phyloP scores from a whole-genome alignment of 106 monocot genomes.

The Platanthera zijinensis region DNA sequence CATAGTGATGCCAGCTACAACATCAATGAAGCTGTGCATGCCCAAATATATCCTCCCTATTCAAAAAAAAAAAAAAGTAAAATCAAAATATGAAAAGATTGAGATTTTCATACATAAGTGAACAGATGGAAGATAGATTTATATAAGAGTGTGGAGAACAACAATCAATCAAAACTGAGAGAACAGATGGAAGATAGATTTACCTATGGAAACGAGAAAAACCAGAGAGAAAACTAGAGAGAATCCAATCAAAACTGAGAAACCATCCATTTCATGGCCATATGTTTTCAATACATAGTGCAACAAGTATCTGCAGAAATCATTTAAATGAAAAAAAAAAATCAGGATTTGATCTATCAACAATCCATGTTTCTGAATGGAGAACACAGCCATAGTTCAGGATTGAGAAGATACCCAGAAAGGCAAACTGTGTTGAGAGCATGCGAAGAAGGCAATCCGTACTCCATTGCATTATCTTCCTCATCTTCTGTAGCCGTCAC shows the following conservation, averaged over 20 bases:
- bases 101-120: not conserved
- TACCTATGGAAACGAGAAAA: constrained; percentile 53
- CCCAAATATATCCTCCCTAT: constrained; percentile 88
- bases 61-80: constrained; percentile 6
- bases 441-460: constrained; percentile 59
- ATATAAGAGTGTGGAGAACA: not conserved
- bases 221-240: constrained; percentile 40
- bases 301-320: constrained; percentile 51
- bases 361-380: not conserved
- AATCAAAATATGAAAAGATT: not conserved
- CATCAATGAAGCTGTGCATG: constrained; percentile 95
- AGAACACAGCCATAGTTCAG: not conserved
- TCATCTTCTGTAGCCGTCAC: constrained; percentile 40
- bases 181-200: not conserved
- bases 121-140: not conserved
- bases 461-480: constrained; percentile 54
- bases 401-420: constrained; percentile 28
- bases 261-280: constrained; percentile 24
- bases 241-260: constrained; percentile 21
- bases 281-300: constrained; percentile 43
- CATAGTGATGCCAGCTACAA: constrained; percentile 57
- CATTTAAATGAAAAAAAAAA: not conserved
- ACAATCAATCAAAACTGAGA: too few relatives aligned
- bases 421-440: constrained; percentile 70
- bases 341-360: not conserved